phyloP scores from a whole-genome alignment of 495 filamentous ascomycete species.

The Apiosordaria backusii region DNA sequence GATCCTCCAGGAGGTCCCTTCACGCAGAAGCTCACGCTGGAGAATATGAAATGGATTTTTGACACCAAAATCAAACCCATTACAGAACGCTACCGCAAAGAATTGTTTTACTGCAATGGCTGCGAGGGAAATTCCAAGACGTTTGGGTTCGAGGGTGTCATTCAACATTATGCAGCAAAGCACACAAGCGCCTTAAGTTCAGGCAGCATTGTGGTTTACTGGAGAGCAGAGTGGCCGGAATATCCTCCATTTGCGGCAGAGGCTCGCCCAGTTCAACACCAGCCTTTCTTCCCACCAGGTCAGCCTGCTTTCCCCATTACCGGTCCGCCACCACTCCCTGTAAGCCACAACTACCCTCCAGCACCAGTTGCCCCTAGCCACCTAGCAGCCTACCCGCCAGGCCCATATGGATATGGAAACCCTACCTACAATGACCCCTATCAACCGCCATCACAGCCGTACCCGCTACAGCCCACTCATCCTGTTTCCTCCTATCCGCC shows the following conservation, averaged over 20 bases:
- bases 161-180: slow-evolving; percentile 79
- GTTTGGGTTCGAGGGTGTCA: slow-evolving; percentile 71
- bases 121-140: slow-evolving; percentile 59
- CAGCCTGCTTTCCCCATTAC: neutral
- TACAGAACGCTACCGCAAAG: slow-evolving; percentile 58
- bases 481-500: slow-evolving; percentile 31
- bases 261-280: slow-evolving; percentile 36
- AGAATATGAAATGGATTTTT: slow-evolving; percentile 84
- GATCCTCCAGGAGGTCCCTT: slow-evolving; percentile 54
- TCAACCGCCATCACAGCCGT: slow-evolving; percentile 14
- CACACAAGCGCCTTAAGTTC: slow-evolving; percentile 65
- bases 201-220: slow-evolving; percentile 67
- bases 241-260: slow-evolving; percentile 64
- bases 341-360: slow-evolving; percentile 36
- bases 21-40: slow-evolving; percentile 60
- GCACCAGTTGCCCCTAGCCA: slow-evolving; percentile 15
- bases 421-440: slow-evolving; percentile 38
- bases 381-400: slow-evolving; percentile 34
- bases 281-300: slow-evolving; percentile 5
- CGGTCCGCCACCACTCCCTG: slow-evolving; percentile 14
- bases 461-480: slow-evolving; percentile 23
- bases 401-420: slow-evolving; percentile 39
- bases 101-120: slow-evolving; percentile 70
- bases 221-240: slow-evolving; percentile 76
- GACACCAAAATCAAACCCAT: slow-evolving; percentile 68